Percentiles rank a stretch among this genome's conserved stretches.
Conservation (phyloP, 2,329 filamentous ascomycete genomes). For the Xylariaceae sp. region DNA sequence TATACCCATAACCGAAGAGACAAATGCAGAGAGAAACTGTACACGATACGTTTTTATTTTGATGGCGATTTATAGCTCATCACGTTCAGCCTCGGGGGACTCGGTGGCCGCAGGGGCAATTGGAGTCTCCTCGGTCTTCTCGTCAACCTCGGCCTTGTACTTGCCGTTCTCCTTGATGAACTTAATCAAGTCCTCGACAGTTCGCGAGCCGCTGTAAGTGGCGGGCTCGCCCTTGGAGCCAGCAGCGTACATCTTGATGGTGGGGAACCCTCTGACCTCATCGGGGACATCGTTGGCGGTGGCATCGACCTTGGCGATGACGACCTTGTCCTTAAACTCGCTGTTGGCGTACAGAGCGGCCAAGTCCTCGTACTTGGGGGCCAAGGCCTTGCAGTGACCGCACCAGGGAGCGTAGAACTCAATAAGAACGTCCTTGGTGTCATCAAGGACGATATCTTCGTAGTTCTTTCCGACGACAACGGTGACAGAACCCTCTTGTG, state of each 20-base stretch:
- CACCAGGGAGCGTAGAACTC: constrained; percentile 99
- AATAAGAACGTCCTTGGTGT: constrained; percentile 92
- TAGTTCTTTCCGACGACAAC: constrained; percentile 93
- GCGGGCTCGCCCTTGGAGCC: constrained; percentile 80
- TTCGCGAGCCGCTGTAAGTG: constrained; percentile 83
- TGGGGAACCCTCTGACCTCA: constrained; percentile 96
- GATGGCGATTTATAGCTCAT: constrained; percentile 65
- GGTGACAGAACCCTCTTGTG: constrained; percentile 82
- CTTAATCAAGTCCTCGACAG: constrained; percentile 82
- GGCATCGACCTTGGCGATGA: constrained; percentile 96
- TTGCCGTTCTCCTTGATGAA: constrained; percentile 97
- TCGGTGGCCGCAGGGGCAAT: constrained; percentile 46
- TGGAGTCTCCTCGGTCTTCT: constrained; percentile 49
- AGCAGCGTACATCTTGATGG: constrained; percentile 96
- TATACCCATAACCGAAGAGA: constrained; percentile 21
- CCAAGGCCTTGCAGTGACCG: constrained; percentile 98
- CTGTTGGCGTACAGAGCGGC: constrained; percentile 71
- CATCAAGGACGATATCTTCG: constrained; percentile 84
- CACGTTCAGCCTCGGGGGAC: constrained; percentile 51
- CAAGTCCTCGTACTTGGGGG: constrained; percentile 94
- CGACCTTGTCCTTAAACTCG: constrained; percentile 76
- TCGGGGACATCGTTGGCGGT: constrained; percentile 95
- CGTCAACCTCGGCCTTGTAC: constrained; percentile 68
- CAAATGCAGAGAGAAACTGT: constrained; percentile 28
- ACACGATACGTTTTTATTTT: constrained; percentile 20